Evolutionary conservation across 1,284 basidiomycete species (phyloP).

Genomic region (Papiliotrema nemorosa): DNA sequence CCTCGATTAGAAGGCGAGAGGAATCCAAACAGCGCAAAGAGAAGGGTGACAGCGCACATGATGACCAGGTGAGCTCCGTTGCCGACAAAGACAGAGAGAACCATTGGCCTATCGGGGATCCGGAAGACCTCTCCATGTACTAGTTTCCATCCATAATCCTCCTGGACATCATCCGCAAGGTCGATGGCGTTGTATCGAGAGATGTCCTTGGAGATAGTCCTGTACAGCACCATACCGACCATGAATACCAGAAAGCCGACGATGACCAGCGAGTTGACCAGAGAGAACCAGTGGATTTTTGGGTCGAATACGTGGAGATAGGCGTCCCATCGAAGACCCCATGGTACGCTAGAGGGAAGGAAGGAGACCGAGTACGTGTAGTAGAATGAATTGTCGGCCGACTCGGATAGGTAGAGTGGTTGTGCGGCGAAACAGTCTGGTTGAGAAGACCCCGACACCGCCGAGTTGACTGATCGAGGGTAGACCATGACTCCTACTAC

Average conservation of each 20-base stretch:
- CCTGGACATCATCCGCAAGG: constrained; percentile 90
- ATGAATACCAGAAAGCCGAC: constrained; percentile 83
- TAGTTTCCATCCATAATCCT: constrained; percentile 95
- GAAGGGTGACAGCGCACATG: constrained; percentile 86
- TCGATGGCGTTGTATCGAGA: constrained; percentile 95
- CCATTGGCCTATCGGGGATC: constrained; percentile 70
- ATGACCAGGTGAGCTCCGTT: constrained; percentile 85
- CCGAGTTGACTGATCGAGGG: constrained; percentile 58
- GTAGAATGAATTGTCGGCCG: constrained; percentile 62
- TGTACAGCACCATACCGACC: constrained; percentile 86
- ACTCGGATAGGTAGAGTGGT: constrained; percentile 64
- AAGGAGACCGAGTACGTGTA: constrained; percentile 90
- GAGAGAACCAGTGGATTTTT: constrained; percentile 70
- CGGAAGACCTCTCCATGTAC: constrained; percentile 95
- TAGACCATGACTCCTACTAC: constrained; percentile 90
- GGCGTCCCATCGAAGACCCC: constrained; percentile 87
- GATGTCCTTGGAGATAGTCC: constrained; percentile 87
- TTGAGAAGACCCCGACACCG: constrained; percentile 20
- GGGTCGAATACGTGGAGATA: constrained; percentile 69
- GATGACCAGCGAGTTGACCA: constrained; percentile 89
- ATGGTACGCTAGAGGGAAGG: constrained; percentile 80
- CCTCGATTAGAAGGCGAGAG: constrained; percentile 93
- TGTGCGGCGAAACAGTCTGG: constrained; percentile 37
- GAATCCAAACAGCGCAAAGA: constrained; percentile 97
- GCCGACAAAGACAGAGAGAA: constrained; percentile 80